Percentiles rank a stretch among this genome's conserved stretches.
These are phyloP conservation scores for Colletotrichum lupini DNA, from an alignment of 2,329 filamentous ascomycete species.

Conservation along the genomic window DNA sequence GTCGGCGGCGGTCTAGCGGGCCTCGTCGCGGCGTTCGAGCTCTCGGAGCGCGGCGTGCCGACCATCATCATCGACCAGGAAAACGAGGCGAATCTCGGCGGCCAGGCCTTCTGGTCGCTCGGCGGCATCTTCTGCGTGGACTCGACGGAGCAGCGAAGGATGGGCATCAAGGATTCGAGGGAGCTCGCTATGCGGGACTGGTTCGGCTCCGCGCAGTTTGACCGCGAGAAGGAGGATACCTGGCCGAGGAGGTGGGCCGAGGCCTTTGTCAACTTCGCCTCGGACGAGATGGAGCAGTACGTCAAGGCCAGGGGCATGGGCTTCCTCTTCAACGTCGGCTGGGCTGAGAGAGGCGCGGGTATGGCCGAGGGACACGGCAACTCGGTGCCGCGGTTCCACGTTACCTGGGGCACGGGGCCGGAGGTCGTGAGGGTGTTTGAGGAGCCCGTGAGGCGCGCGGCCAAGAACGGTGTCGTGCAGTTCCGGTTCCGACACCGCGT, in stretches of 20 bases:
- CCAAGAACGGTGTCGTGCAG: constrained; percentile 61
- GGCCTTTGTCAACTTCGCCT: constrained; percentile 71
- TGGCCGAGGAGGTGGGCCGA: constrained; percentile 73
- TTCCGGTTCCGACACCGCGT: constrained; percentile 69
- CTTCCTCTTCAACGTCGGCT: constrained; percentile 66
- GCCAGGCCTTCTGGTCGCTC: constrained; percentile 73
- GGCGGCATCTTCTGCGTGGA: constrained; percentile 71
- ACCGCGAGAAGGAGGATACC: constrained; percentile 64
- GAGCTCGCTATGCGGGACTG: constrained; percentile 69
- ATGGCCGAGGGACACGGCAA: constrained; percentile 69
- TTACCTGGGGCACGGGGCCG: constrained; percentile 71
- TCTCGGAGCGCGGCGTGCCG: constrained; percentile 60
- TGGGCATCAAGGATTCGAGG: constrained; percentile 68
- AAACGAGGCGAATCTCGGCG: constrained; percentile 65
- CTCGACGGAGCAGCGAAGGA: constrained; percentile 65
- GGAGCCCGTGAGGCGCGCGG: constrained; percentile 65
- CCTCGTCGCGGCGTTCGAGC: constrained; percentile 69
- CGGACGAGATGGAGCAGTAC: constrained; percentile 68
- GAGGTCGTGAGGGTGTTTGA: constrained; percentile 68
- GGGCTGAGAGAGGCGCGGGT: constrained; percentile 71
- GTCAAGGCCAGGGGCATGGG: constrained; percentile 63
- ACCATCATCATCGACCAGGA: constrained; percentile 69
- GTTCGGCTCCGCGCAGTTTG: constrained; percentile 67
- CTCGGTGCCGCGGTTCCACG: constrained; percentile 71
- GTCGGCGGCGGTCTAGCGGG: constrained; percentile 68